Conservation (phyloP, 495 filamentous ascomycete species). For the Hypoxylon intermedium region DNA sequence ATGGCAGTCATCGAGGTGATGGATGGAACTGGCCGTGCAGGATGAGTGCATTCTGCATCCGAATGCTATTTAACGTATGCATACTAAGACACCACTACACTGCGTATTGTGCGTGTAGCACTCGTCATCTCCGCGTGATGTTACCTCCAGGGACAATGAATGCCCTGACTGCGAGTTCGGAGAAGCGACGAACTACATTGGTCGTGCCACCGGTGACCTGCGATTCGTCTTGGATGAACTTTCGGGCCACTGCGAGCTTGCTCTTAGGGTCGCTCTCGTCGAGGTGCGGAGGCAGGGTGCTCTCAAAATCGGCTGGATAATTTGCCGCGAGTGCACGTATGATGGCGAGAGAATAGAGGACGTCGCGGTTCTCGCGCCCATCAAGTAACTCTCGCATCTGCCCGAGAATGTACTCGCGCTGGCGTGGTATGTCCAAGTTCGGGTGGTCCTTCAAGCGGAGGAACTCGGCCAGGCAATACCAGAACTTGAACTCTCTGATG, state of each 20-base stretch:
- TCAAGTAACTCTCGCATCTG: slow-evolving; percentile 73
- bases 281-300: slow-evolving; percentile 64
- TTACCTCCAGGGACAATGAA: slow-evolving; percentile 54
- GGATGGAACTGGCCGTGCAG: neutral
- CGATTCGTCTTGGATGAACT: slow-evolving; percentile 79
- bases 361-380: slow-evolving; percentile 85
- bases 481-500: slow-evolving; percentile 76
- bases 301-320: slow-evolving; percentile 68
- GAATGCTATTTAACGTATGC: slow-evolving; percentile 10
- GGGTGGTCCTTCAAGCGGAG: slow-evolving; percentile 65
- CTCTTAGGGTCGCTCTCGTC: slow-evolving; percentile 74
- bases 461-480: slow-evolving; percentile 76
- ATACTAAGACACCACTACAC: slow-evolving; percentile 21
- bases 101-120: neutral
- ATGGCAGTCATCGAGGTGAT: neutral
- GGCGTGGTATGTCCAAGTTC: slow-evolving; percentile 58
- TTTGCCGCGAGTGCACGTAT: slow-evolving; percentile 74
- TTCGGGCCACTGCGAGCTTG: slow-evolving; percentile 79
- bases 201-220: slow-evolving; percentile 73
- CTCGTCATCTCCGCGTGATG: slow-evolving; percentile 31
- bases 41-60: neutral
- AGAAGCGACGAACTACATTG: slow-evolving; percentile 79
- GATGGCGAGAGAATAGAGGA: slow-evolving; percentile 86
- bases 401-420: slow-evolving; percentile 68
- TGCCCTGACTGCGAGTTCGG: slow-evolving; percentile 67